Conservation (phyloP, 306 rosid genomes). For the Prunus fruticosa region DNA sequence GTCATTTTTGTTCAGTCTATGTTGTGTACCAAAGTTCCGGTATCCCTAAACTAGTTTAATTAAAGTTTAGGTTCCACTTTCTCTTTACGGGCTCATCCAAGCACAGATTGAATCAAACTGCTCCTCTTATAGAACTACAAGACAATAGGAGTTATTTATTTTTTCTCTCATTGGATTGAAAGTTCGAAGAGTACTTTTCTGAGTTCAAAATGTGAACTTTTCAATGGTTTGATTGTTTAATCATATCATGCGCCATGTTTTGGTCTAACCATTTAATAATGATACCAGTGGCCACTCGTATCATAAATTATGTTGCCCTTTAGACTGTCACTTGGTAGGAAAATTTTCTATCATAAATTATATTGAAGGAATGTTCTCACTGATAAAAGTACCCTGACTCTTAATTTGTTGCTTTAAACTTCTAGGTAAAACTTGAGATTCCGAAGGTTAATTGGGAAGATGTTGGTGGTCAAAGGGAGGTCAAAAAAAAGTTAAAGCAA, state of each 20-base stretch:
- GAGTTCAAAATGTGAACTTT: neutral
- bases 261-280: neutral
- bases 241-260: neutral
- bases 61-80: neutral
- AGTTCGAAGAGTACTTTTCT: neutral
- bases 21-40: slow-evolving; percentile 5
- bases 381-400: neutral
- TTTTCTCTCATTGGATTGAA: neutral
- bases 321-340: too few relatives aligned
- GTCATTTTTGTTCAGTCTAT: neutral
- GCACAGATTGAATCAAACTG: neutral
- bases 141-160: neutral
- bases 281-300: too few relatives aligned
- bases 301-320: too few relatives aligned
- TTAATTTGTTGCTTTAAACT: slow-evolving; percentile 2
- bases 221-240: neutral
- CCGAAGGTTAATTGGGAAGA: slow-evolving; percentile 96
- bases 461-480: slow-evolving; percentile 91
- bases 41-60: slow-evolving; percentile 18
- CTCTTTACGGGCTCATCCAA: neutral
- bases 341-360: too few relatives aligned
- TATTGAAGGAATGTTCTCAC: neutral
- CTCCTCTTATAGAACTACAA: neutral
- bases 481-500: slow-evolving; percentile 75
- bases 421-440: slow-evolving; percentile 83